Evolutionary conservation across 208 protist species (phyloP).

Genomic region (Baffinella frigidus): DNA sequence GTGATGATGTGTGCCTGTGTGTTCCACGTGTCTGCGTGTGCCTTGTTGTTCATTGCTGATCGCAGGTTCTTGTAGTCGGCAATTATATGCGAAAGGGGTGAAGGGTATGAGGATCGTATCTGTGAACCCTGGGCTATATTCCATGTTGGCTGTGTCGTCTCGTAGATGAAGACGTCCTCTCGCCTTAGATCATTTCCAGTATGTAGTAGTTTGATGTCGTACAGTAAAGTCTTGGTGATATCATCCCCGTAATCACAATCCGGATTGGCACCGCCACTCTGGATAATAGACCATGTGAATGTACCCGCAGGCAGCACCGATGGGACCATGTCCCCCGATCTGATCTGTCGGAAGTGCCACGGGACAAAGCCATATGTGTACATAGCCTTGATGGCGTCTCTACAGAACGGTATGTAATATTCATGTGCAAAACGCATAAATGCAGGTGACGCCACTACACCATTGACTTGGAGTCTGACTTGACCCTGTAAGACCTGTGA

Average conservation of each 20-base stretch:
- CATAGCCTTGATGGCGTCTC: neutral
- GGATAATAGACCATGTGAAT: conserved; percentile 4
- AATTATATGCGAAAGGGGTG: neutral
- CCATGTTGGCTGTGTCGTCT: neutral
- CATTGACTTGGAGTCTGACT: no score
- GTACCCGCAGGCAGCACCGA: neutral
- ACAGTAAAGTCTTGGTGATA: neutral
- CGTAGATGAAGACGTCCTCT: neutral
- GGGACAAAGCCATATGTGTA: neutral
- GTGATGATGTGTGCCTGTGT: neutral
- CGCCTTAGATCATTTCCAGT: no score
- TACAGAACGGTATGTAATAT: neutral
- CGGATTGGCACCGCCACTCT: neutral
- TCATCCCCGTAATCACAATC: neutral
- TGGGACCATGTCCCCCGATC: neutral
- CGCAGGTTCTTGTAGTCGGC: neutral
- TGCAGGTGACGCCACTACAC: no score
- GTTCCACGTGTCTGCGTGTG: conserved; percentile 1
- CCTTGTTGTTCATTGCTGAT: neutral
- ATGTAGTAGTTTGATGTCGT: neutral
- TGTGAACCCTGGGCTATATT: neutral
- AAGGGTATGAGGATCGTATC: neutral
- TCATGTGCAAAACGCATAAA: no score
- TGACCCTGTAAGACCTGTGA: no score
- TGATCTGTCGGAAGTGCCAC: neutral